phyloP scores from a whole-genome alignment of 148 eudicot genomes.

The Silene latifolia region DNA sequence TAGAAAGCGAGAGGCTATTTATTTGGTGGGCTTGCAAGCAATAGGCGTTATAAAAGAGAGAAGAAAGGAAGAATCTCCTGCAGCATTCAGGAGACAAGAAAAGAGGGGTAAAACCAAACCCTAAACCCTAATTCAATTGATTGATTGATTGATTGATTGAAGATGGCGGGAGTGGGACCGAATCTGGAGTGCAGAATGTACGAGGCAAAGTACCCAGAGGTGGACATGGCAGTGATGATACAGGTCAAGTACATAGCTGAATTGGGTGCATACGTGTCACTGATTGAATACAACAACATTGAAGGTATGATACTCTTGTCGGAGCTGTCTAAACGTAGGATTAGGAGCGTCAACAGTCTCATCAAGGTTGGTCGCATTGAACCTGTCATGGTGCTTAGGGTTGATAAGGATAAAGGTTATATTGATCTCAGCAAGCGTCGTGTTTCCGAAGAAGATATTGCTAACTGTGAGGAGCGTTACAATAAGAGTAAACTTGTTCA shows the following conservation, averaged over 20 bases:
- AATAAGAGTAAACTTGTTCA: conserved; percentile 98
- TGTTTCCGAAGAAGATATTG: conserved; percentile 86
- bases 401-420: conserved; percentile 56
- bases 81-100: no score
- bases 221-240: conserved; percentile 91
- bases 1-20: no score
- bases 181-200: conserved; percentile 92
- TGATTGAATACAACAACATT: conserved; percentile 93
- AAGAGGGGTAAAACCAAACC: no score
- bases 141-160: no score
- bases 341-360: conserved; percentile 80
- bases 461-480: conserved; percentile 79
- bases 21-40: no score
- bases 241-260: conserved; percentile 90
- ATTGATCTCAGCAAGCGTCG: conserved; percentile 88
- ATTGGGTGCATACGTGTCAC: conserved; percentile 80
- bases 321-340: conserved; percentile 87
- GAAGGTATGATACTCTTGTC: conserved; percentile 97
- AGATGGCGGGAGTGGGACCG: no score
- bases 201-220: conserved; percentile 82
- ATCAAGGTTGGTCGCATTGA: conserved; percentile 89
- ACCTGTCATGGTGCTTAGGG: conserved; percentile 90
- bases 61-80: no score
- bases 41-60: no score
- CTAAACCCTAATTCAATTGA: no score